Evolutionary conservation across 768 basidiomycete genomes (phyloP).

Genomic region (Omphalotus guepiniiformis): DNA sequence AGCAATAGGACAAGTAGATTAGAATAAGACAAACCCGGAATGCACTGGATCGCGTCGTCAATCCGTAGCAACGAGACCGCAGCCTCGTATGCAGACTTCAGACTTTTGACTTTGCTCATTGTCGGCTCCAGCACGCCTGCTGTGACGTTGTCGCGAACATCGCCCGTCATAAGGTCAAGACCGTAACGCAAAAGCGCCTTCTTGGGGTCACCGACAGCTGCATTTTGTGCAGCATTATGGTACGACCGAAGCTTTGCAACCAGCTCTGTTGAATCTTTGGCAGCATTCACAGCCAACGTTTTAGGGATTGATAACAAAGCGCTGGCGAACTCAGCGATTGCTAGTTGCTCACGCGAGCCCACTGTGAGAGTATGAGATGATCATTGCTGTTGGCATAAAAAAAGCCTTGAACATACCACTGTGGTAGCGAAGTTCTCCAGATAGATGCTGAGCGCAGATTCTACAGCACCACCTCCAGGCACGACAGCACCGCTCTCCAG

Average conservation of each 20-base stretch:
- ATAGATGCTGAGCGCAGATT: conserved; percentile 95
- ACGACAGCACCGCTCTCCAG: conserved; percentile 94
- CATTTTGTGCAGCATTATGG: conserved; percentile 95
- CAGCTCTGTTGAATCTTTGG: conserved; percentile 96
- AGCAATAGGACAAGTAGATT: conserved; percentile 8
- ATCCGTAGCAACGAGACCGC: conserved; percentile 93
- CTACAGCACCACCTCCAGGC: conserved; percentile 96
- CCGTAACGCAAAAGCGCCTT: conserved; percentile 89
- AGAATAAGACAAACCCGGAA: conserved; percentile 58
- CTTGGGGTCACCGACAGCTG: conserved; percentile 86
- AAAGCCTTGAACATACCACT: conserved; percentile 60
- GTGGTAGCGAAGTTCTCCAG: conserved; percentile 99
- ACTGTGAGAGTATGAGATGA: conserved; percentile 27
- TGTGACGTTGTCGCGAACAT: conserved; percentile 90
- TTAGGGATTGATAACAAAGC: conserved; percentile 95
- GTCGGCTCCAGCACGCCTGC: conserved; percentile 96
- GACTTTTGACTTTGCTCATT: conserved; percentile 92
- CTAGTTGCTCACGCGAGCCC: conserved; percentile 98
- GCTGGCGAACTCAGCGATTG: conserved; percentile 97
- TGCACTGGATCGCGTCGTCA: conserved; percentile 92
- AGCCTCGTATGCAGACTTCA: conserved; percentile 97
- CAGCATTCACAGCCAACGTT: conserved; percentile 94
- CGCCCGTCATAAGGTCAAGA: conserved; percentile 89
- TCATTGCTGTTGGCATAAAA: background rate
- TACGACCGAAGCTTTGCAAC: conserved; percentile 96